Conservation (phyloP, 345 rosid species). For the Salix exigua region DNA sequence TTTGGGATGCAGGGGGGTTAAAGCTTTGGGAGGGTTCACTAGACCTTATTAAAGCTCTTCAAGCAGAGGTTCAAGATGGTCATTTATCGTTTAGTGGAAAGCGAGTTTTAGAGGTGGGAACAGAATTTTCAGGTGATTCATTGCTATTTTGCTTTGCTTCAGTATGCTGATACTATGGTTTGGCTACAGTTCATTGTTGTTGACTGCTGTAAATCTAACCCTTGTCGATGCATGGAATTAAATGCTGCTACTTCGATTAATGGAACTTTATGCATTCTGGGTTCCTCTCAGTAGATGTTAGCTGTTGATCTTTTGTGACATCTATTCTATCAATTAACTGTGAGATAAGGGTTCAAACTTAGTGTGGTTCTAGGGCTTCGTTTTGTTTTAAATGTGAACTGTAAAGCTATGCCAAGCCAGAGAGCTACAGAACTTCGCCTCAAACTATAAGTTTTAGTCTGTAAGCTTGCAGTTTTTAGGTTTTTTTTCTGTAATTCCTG, state of each 20-base stretch:
- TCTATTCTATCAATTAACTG: not conserved
- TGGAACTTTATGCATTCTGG: not conserved
- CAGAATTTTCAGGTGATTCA: constrained; percentile 26
- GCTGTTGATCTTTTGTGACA: not conserved
- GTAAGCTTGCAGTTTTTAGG: not conserved
- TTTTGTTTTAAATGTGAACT: not conserved
- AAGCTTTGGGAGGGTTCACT: constrained; percentile 97
- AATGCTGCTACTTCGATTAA: not conserved
- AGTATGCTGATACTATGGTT: not conserved
- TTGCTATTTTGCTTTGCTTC: not conserved
- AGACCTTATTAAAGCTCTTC: constrained; percentile 82
- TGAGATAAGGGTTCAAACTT: not conserved
- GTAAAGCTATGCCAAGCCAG: not conserved
- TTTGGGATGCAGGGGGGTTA: constrained; percentile 59
- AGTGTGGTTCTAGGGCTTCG: not conserved
- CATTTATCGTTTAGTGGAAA: constrained; percentile 54
- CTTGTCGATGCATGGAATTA: not conserved
- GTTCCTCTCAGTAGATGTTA: not conserved
- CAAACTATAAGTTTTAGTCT: not conserved
- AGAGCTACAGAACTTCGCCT: not conserved
- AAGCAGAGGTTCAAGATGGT: constrained; percentile 46
- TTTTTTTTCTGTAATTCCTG: not conserved
- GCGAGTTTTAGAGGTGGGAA: constrained; percentile 75
- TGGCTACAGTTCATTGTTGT: not conserved
- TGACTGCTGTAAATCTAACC: not conserved